A percentile compares a stretch with the other conserved stretches of the same genome.
Evolutionary conservation across 129 eudicot genomes (phyloP).

Genomic region (Apium graveolens): DNA sequence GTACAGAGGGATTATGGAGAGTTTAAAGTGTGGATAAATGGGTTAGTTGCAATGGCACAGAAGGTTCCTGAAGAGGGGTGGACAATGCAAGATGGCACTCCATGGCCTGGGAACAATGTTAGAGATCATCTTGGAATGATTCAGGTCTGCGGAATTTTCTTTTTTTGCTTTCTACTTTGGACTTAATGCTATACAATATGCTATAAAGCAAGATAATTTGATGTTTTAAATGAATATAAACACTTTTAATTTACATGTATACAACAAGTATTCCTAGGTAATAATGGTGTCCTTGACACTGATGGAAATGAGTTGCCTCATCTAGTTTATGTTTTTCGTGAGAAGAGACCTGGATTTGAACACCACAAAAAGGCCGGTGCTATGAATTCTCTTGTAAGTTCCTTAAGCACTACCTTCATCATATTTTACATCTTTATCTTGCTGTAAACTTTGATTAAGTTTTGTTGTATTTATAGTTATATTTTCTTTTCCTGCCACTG

Average conservation of each 20-base stretch:
- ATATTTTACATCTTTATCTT: no score
- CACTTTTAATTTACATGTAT: no score
- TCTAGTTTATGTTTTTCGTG: constrained; percentile 69
- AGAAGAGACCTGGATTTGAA: constrained; percentile 73
- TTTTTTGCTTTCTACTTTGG: no score
- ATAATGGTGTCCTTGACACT: constrained; percentile 45
- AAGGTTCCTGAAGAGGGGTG: constrained; percentile 82
- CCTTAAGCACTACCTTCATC: no score
- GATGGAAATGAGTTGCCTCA: constrained; percentile 59
- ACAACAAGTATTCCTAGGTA: no score
- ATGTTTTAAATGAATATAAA: no score
- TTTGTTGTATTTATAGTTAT: no score
- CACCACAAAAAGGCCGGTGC: constrained; percentile 93
- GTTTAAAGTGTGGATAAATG: constrained; percentile 58
- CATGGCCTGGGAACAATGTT: constrained; percentile 82
- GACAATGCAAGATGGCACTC: constrained; percentile 81
- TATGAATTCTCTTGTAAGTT: constrained; percentile 71
- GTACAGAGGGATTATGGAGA: constrained; percentile 45
- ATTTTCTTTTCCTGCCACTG: no score
- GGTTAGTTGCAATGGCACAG: constrained; percentile 56
- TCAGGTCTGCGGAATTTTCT: no score
- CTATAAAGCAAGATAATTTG: no score
- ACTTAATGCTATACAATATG: no score
- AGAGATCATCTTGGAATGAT: constrained; percentile 89
- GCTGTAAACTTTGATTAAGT: no score